Evolutionary conservation across 2,329 filamentous ascomycete genomes (phyloP), one percentile per base, ranked within the genome.

Genomic region (Samsoniella hepiali): DNA sequence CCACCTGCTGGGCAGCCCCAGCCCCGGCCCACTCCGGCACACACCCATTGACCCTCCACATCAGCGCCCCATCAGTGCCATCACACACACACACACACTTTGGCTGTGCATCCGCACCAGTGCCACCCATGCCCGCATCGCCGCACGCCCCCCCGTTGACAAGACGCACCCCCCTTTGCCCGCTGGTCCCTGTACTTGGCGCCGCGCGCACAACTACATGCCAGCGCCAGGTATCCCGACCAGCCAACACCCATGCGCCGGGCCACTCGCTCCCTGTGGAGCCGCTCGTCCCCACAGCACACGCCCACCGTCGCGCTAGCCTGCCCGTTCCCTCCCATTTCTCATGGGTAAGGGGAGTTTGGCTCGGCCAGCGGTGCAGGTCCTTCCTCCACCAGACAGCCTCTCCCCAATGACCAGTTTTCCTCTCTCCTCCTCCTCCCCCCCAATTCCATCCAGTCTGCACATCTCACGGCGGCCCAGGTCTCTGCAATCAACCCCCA

Each of bases 311-410:
- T 75, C 68, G 13, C 10, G 50, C 27, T 74, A 75, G 63, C 63
- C 59, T 38, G 69, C 71, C 73, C 73, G 73, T 75, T 75, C 72
- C 71, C 74, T 74, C 70, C 72, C 71, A 71, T 74, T 22, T 73
- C 66, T 73, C 72, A 71, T 78, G 76, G 76, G 76, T 78, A 69
- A 78, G 76, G 76, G 72, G 70, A 78, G 76, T 78, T 78, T 73
- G 69, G 68, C 49, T 47, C 67, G 68, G 70, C 72, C 71, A 74
- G 73, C 69, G 71, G 68, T 71, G 74, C 72, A 76, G 72, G 73
- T 76, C 72, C 70, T 75, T 63, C 72, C 72, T 75, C 73, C 74
- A 75, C 73, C 73, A 71, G 72, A 70, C 72, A 72, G 72, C 72
- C 73, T 76, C 74, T 70, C 72, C 71, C 74, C 74, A 72, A 74